Evolutionary conservation across 352 stramenopile genomes (phyloP), one percentile per base, ranked within the genome.

Genomic region (Thraustochytrium striatum): DNA sequence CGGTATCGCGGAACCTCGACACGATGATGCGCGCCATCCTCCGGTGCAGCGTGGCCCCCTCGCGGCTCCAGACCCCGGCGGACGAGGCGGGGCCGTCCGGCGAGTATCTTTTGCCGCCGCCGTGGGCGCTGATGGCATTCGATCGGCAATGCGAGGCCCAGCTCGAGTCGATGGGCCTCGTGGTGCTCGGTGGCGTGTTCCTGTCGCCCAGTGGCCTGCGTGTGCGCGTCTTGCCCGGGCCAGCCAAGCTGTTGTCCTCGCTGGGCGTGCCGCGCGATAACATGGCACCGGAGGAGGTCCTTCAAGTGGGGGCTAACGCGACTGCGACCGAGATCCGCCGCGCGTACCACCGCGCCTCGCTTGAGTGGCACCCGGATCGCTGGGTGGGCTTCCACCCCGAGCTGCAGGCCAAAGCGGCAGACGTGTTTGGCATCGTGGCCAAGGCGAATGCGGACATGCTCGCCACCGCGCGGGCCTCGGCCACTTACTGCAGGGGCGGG

Each of bases 321-420:
- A 75, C 65, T 5, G 19, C 39, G 21, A 61, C 65, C 11, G 5
- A 75, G 36, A 9, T 75, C 7, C 44, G 52, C 16, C 58, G 68
- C 21, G 65, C 65, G 7, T 75, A 75, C 50, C 36, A 75, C 36
- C 65, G 65, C 41, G 65, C 65, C 13, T 75, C 65, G 19, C 25
- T 75, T 7, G 65, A 75, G 8, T 75, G 65, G 65, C 65, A 75
- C 32, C 65, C 65, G 11, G 65, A 75, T 50, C 43, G 65, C 3
- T 75, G 65, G 65, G 65, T 75, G 13, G 25, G 41, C 8, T 75
- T 70, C 13, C 65, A 75, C 50, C 65, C 65, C 0, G 65, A 75
- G 11, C 30, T 75, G 50, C 65, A 75, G 50, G 39, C 65, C 11
- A 30, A 75, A n/a, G 65, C 65, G 21, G 39, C 65, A 0, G 39